Base-by-base conservation (phyloP, 495 filamentous ascomycete genomes). In the Daldinia decipiens region DNA sequence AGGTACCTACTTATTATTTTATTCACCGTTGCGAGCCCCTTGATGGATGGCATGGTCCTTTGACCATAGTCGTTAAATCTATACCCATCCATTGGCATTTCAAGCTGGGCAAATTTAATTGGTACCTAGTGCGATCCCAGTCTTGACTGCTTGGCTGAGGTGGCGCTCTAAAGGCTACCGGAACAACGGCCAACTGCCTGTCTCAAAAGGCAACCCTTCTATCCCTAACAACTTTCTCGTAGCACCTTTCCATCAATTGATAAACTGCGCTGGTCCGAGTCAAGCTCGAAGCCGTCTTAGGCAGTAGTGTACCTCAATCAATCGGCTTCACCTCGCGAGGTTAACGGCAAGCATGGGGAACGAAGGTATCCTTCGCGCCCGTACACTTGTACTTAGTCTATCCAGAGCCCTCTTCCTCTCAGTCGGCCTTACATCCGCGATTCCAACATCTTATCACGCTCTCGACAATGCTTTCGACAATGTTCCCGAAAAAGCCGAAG, bases 401-500 rank as follows among this genome's bases (percentile, higher is more conserved):
- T 73, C 77, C n/a, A 77, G 78, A 53, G 71, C 76, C 17, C 39
- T 84, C 6, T 80, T 77, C 40, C 70, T 82, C 12, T 80, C 77
- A 29, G 67, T 82, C 71, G 76, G 79, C 43, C 21, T 81, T 9
- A 78, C 80, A 9, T 74, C 71, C 12, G 80, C 75, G 15, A 68
- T 76, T 7, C 78, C 81, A 15, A 78, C 77, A 6, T 75, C 43
- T 29, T 78, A 71, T 38, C 74, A 80, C 29, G 50, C 57, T 34
- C 61, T 70, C 45, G 77, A 75, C 31, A 73, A 79, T 59, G 45
- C 52, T 34, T 62, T 69, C 45, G 77, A 75, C 29, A 73, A 79
- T 59, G 75, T 62, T 12, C 78, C 76, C 55, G 80, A 83, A 59
- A 76, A 83, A 61, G 75, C 70, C 27, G 80, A 80, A 19, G 82